Base-by-base conservation (phyloP, 176 grass and related monocot species). In the Triticum urartu region DNA sequence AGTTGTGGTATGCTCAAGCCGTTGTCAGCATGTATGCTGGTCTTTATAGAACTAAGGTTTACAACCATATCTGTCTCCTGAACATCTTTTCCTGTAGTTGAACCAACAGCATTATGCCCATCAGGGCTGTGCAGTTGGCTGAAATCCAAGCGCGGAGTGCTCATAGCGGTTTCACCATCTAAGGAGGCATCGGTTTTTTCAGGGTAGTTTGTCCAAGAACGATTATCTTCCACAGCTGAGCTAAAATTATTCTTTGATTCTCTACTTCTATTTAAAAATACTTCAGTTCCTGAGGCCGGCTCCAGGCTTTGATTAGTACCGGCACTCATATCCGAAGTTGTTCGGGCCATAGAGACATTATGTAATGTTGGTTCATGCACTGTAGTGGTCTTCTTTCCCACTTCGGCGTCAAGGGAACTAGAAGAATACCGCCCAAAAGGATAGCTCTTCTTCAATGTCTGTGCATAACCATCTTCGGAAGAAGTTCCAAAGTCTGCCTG, bases 401-500 rank as follows among this genome's bases (percentile, higher is more conserved):
- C 86, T 79, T 91, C 93, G 63, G 77, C 79, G 38, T 99, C 97
- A 88, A 94, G 79, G 45, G 94, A 94, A 85, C 83, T 91, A 68
- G 91, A 80, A 52, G 93, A 99, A 94, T 91, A 96, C 64, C 92
- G 89, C 70, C 89, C 94, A 86, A 95, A 91, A 42, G 86, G 90
- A 87, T 94, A 89, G 68, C 60, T 83, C 70, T 99, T 96, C 88
- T 91, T 99, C 13, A 86, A 88, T 87, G 87, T 86, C 6, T 87
- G 63, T 80, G 84, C 35, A 85, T 91, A 99, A 63, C 97, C 92
- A 88, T 99, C 97, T 75, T 99, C 97, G 0, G 90, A 94, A 87
- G 90, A 94, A 79, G 87, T 99, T 87, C 92, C 97, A 91, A 96
- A 93, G 91, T 99, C 97, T 50, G 84, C 65, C 48, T 98, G 93